These are phyloP conservation scores for Brasilioporus rufonigricans DNA, from an alignment of 768 basidiomycete genomes.

Conservation along the genomic window DNA sequence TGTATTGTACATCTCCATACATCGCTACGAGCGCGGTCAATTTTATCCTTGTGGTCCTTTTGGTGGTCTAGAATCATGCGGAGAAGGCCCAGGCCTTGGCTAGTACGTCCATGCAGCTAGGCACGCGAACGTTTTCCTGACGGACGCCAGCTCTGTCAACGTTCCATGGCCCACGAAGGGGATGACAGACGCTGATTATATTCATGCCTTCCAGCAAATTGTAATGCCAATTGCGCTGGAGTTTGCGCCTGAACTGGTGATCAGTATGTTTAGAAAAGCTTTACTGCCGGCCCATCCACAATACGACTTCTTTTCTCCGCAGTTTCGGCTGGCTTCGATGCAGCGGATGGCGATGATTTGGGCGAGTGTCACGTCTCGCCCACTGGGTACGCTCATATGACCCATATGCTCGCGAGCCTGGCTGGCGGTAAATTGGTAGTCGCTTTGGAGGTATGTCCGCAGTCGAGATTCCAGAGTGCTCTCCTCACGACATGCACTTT, in stretches of 20 bases:
- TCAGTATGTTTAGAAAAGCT: slow-evolving; percentile 57
- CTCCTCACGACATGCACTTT: background rate
- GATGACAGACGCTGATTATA: slow-evolving; percentile 94
- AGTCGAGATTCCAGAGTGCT: slow-evolving; percentile 5
- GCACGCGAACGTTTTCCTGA: slow-evolving; percentile 6
- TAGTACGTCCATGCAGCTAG: slow-evolving; percentile 53
- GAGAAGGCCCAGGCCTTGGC: slow-evolving; percentile 80
- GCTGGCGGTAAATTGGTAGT: slow-evolving; percentile 89
- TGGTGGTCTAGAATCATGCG: slow-evolving; percentile 83
- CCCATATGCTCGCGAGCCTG: slow-evolving; percentile 89
- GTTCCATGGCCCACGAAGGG: slow-evolving; percentile 89
- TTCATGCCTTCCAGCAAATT: slow-evolving; percentile 93
- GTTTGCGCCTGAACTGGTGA: slow-evolving; percentile 93
- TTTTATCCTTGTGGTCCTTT: slow-evolving; percentile 95
- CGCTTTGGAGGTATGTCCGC: slow-evolving; percentile 74
- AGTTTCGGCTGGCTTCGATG: slow-evolving; percentile 99
- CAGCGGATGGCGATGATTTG: slow-evolving; percentile 87
- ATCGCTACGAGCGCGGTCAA: slow-evolving; percentile 87
- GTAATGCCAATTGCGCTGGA: slow-evolving; percentile 98
- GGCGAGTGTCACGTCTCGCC: slow-evolving; percentile 92
- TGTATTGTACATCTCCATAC: slow-evolving; percentile 91
- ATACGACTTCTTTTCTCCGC: background rate
- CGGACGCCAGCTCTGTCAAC: slow-evolving; percentile 75
- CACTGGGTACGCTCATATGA: slow-evolving; percentile 96
- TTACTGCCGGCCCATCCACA: background rate